Conservation (phyloP, 176 grass and related monocot genomes). For the Raddia distichophylla region DNA sequence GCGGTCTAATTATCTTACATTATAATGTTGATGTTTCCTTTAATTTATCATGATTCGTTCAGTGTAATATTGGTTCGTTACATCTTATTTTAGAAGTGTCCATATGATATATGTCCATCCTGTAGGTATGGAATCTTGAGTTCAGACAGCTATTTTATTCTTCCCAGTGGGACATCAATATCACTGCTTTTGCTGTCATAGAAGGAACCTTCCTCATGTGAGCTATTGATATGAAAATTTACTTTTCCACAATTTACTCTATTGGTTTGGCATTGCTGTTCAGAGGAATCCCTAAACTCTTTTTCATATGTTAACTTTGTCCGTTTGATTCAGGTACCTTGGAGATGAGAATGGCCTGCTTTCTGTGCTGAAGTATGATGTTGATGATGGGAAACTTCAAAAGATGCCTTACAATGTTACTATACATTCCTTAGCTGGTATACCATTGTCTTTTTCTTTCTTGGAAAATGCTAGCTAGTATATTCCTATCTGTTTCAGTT, state of each 20-base stretch:
- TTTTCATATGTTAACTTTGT: slow-evolving; percentile 33
- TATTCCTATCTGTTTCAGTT: slow-evolving; percentile 25
- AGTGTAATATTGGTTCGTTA: neutral
- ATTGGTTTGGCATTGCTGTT: slow-evolving; percentile 13
- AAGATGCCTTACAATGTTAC: slow-evolving; percentile 81
- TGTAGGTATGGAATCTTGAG: slow-evolving; percentile 96
- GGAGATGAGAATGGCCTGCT: slow-evolving; percentile 93
- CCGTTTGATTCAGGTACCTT: slow-evolving; percentile 70
- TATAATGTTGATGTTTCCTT: slow-evolving; percentile 1
- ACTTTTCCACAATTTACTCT: slow-evolving; percentile 9
- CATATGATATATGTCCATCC: neutral
- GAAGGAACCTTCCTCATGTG: slow-evolving; percentile 79
- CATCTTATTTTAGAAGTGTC: slow-evolving; percentile 13
- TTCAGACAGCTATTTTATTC: slow-evolving; percentile 77
- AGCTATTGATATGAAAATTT: slow-evolving; percentile 37
- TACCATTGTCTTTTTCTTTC: slow-evolving; percentile 18
- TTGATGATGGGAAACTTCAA: slow-evolving; percentile 80
- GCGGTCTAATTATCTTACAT: neutral
- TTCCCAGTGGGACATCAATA: slow-evolving; percentile 72
- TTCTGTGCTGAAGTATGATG: slow-evolving; percentile 83
- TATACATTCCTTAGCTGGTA: slow-evolving; percentile 63
- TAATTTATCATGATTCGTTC: neutral
- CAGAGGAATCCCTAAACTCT: slow-evolving; percentile 12
- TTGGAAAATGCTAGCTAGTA: slow-evolving; percentile 2
- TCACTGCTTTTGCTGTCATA: slow-evolving; percentile 94